phyloP scores from a whole-genome alignment of 2,329 filamentous ascomycete species.

The Coniochaeta sp. region DNA sequence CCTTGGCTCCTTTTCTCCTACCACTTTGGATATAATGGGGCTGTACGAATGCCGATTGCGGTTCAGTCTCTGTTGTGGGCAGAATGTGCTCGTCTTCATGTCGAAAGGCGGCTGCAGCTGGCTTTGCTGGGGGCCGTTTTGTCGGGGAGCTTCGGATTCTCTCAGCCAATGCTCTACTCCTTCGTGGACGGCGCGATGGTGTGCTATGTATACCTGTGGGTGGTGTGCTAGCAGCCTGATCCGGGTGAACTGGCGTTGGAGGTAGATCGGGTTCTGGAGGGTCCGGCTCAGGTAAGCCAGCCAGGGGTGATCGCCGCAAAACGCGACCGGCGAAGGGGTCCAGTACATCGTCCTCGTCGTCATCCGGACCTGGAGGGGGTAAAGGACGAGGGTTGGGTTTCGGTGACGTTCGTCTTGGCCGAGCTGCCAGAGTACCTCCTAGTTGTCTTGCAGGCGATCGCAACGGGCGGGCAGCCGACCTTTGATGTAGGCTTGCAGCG shows the following conservation, averaged over 20 bases:
- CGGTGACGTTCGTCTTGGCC: slow-evolving; percentile 30
- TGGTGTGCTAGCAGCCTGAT: slow-evolving; percentile 46
- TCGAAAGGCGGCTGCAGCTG: neutral
- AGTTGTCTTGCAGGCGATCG: slow-evolving; percentile 19
- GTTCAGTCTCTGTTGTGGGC: slow-evolving; percentile 15
- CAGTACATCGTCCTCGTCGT: slow-evolving; percentile 34
- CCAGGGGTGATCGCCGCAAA: slow-evolving; percentile 27
- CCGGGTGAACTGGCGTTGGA: slow-evolving; percentile 44
- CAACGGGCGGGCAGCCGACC: neutral
- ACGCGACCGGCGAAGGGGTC: slow-evolving; percentile 31
- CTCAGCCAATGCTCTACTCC: slow-evolving; percentile 29
- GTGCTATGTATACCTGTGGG: slow-evolving; percentile 54
- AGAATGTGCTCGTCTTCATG: neutral
- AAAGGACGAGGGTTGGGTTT: slow-evolving; percentile 38
- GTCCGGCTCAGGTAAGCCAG: slow-evolving; percentile 21
- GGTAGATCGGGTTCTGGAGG: slow-evolving; percentile 58
- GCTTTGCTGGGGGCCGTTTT: slow-evolving; percentile 29
- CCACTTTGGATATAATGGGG: slow-evolving; percentile 6
- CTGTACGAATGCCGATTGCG: neutral
- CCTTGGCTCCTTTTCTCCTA: neutral
- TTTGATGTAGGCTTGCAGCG: neutral
- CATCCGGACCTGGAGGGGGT: slow-evolving; percentile 34
- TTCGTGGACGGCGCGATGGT: slow-evolving; percentile 41
- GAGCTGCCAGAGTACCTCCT: slow-evolving; percentile 24
- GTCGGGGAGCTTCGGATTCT: slow-evolving; percentile 40